Evolutionary conservation across 2,329 filamentous ascomycete genomes (phyloP).

Genomic region (Ophiostoma sp.): DNA sequence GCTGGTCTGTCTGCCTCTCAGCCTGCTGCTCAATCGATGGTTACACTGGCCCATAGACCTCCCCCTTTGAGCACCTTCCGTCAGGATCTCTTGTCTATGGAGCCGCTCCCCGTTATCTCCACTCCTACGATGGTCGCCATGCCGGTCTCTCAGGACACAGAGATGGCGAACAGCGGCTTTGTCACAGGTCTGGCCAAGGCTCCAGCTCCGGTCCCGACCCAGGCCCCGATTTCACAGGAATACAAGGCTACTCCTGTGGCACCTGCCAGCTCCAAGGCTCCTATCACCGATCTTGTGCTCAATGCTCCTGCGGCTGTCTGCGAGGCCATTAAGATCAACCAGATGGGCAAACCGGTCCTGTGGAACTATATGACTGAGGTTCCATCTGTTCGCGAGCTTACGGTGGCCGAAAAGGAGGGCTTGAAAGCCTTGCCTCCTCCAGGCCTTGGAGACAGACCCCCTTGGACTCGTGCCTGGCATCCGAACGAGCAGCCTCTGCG

Average conservation of each 20-base stretch:
- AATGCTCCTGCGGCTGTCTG: neutral
- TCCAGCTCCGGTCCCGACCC: too few species aligned
- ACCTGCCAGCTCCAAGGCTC: neutral
- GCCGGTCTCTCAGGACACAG: neutral
- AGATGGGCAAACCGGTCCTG: constrained; percentile 16
- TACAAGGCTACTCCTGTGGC: neutral
- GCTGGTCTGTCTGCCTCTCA: neutral
- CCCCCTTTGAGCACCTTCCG: neutral
- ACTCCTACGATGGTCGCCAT: neutral
- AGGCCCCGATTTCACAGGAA: neutral
- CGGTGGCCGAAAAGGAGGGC: neutral
- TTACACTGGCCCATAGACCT: neutral
- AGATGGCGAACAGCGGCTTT: neutral
- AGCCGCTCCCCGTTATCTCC: neutral
- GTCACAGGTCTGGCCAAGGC: neutral
- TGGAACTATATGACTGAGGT: constrained; percentile 24
- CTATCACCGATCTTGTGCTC: neutral
- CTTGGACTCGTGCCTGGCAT: neutral
- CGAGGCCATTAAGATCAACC: constrained; percentile 24
- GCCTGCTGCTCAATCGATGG: neutral
- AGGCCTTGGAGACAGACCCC: neutral
- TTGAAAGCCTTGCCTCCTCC: neutral
- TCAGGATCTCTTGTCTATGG: constrained; percentile 1
- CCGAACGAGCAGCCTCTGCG: neutral
- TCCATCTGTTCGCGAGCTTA: constrained; percentile 19